Evolutionary conservation across 1,284 basidiomycete genomes (phyloP).

Genomic region (Porodaedalea pini): DNA sequence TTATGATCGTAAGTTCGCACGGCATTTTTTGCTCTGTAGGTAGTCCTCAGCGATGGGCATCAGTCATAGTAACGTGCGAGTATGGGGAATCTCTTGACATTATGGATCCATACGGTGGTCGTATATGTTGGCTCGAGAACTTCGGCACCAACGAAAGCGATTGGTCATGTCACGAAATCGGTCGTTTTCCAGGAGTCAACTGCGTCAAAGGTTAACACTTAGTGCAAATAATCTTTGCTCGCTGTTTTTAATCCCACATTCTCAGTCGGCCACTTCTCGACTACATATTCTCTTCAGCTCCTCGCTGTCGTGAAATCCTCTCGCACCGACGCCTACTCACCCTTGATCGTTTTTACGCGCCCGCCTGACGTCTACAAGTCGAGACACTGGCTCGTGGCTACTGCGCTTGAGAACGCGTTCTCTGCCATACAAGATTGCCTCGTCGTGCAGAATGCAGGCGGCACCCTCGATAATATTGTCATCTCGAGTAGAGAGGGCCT

Average conservation of each 20-base stretch:
- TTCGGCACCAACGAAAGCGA: conserved; percentile 18
- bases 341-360: conserved; percentile 19
- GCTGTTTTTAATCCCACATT: not conserved
- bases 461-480: conserved; percentile 9
- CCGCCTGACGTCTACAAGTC: conserved; percentile 15
- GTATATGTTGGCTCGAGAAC: conserved; percentile 20
- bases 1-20: conserved; percentile 12
- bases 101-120: conserved; percentile 14
- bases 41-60: not conserved
- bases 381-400: conserved; percentile 17
- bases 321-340: conserved; percentile 5
- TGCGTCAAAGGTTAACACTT: conserved; percentile 12
- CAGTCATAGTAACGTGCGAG: conserved; percentile 18
- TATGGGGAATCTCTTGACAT: conserved; percentile 12
- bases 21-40: not conserved
- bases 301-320: conserved; percentile 17
- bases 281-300: conserved; percentile 18
- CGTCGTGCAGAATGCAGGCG: conserved; percentile 4
- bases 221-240: not conserved
- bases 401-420: conserved; percentile 13
- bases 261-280: conserved; percentile 20
- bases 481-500: conserved; percentile 18
- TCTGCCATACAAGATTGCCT: conserved; percentile 16
- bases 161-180: conserved; percentile 18
- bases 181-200: conserved; percentile 18